Evolutionary conservation across 768 basidiomycete species (phyloP), one percentile per base, ranked within the genome.

Genomic region (Suillus luteus): DNA sequence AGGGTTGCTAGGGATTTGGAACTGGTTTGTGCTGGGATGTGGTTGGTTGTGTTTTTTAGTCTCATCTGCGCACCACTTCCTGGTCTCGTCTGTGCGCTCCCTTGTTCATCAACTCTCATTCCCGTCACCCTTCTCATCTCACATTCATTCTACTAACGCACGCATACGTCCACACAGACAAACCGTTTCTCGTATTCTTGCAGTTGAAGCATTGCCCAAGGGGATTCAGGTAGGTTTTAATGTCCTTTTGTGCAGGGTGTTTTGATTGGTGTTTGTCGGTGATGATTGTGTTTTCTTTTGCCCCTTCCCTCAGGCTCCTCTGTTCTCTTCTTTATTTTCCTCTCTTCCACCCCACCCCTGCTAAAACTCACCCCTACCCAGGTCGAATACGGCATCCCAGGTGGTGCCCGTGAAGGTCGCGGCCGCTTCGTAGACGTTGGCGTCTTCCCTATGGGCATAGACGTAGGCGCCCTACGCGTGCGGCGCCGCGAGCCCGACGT

Each of bases 361-460:
- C 15, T 17, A 17, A 17, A 51, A 51, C 19, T 35, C 19, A 54
- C 33, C 11, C 33, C 10, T 11, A 11, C 52, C 3, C 57, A 58
- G 57, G 57, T 58, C 1, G 57, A 58, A 41, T 58, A 58, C 14
- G 57, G 57, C 5, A 31, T 58, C 40, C 40, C 57, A 24, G 57
- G 57, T 6, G 57, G 57, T 17, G 40, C 57, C 9, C 57, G 57
- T 3, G 57, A 58, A 58, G 57, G 57, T 33, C 78, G 77, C 40
- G 84, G 85, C 0, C 80, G 88, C 5, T 92, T 94, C 68, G 89
- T 94, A 27, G 91, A 94, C 68, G 92, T 94, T 15, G 91, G 88
- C 1, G 90, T 91, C n/a, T 92, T 93, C 72, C 91, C 93, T 0
- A 93, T 94, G 86, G 92, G 93, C 7, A 94, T 95, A 62, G 93